Evolutionary conservation across 1,139 yeast genomes (phyloP).

Genomic region (Pneumocystis canis): DNA sequence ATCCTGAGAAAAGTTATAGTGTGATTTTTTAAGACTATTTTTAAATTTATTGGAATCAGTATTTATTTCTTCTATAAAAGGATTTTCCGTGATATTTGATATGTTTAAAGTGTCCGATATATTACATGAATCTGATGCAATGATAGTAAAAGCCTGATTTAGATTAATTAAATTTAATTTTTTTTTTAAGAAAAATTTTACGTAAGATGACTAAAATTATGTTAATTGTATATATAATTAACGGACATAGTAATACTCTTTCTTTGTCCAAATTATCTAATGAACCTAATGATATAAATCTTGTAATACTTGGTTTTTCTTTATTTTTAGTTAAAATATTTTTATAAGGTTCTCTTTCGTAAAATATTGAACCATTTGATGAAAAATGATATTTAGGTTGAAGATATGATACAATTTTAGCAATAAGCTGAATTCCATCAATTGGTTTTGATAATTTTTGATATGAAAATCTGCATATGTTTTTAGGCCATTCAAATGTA

Average conservation of each 20-base stretch:
- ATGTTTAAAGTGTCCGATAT: neutral
- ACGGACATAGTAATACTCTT: constrained; percentile 16
- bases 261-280: constrained; percentile 34
- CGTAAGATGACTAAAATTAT: neutral
- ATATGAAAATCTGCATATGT: constrained; percentile 30
- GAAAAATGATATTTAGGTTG: constrained; percentile 57
- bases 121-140: neutral
- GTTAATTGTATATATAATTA: neutral
- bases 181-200: neutral
- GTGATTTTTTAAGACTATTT: neutral
- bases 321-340: constrained; percentile 28
- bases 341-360: constrained; percentile 44
- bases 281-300: constrained; percentile 51
- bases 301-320: constrained; percentile 26
- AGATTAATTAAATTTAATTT: neutral
- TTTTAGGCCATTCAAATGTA: constrained; percentile 48
- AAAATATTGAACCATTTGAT: constrained; percentile 34
- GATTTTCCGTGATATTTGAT: neutral
- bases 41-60: neutral
- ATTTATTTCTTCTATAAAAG: neutral
- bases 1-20: neutral
- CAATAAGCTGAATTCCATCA: constrained; percentile 28
- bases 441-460: neutral
- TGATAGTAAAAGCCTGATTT: neutral
- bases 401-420: constrained; percentile 30